These are phyloP conservation scores for Hypoxylon fuscum DNA, from an alignment of 495 filamentous ascomycete species.

Conservation along the genomic window DNA sequence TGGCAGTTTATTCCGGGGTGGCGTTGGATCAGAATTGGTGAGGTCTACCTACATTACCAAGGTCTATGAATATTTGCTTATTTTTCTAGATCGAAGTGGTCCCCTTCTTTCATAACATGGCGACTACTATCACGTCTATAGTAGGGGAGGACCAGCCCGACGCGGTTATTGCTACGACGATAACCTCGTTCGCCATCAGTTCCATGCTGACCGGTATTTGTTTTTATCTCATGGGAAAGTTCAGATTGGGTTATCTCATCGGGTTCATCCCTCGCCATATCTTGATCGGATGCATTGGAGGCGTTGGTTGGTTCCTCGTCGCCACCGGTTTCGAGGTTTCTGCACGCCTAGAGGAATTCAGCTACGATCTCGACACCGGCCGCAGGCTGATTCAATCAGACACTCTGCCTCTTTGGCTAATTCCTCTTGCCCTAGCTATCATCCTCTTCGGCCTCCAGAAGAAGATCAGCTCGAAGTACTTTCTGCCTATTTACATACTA, in stretches of 20 bases:
- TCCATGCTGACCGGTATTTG: slow-evolving; percentile 89
- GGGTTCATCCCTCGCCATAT: slow-evolving; percentile 97
- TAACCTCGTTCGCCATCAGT: slow-evolving; percentile 88
- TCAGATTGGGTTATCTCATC: slow-evolving; percentile 86
- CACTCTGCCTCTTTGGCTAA: slow-evolving; percentile 82
- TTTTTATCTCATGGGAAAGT: slow-evolving; percentile 89
- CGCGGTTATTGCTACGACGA: slow-evolving; percentile 89
- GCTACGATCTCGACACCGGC: slow-evolving; percentile 79
- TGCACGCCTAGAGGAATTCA: slow-evolving; percentile 84
- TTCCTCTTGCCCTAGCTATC: slow-evolving; percentile 79
- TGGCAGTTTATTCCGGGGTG: slow-evolving; percentile 89
- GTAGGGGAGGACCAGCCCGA: slow-evolving; percentile 84
- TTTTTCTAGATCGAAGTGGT: slow-evolving; percentile 84
- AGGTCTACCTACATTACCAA: slow-evolving; percentile 17
- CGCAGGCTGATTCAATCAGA: slow-evolving; percentile 73
- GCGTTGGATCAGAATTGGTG: slow-evolving; percentile 95
- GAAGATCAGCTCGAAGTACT: slow-evolving; percentile 78
- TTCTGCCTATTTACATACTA: slow-evolving; percentile 89
- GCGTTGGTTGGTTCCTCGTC: slow-evolving; percentile 95
- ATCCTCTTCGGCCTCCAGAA: slow-evolving; percentile 78
- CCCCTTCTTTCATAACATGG: slow-evolving; percentile 98
- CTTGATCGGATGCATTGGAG: slow-evolving; percentile 95
- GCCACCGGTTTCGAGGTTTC: slow-evolving; percentile 93
- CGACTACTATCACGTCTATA: slow-evolving; percentile 79
- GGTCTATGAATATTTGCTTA: slow-evolving; percentile 11